Base-by-base conservation (phyloP, 768 basidiomycete genomes). In the Mycena rebaudengoi region DNA sequence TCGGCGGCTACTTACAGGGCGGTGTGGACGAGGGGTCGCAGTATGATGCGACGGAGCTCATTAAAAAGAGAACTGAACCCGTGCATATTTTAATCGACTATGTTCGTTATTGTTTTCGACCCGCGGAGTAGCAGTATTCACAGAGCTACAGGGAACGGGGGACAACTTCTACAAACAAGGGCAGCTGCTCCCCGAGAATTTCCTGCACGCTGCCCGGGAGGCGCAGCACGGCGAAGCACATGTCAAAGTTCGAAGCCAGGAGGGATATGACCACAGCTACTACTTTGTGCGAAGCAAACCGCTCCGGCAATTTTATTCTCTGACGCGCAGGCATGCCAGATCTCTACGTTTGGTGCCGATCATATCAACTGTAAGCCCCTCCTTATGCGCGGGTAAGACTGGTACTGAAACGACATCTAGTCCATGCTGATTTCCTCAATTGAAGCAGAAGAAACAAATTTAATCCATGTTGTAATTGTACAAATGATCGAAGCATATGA, bases 161-260 rank as follows among this genome's bases (percentile, higher is more conserved):
- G 96, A 98, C 76, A 82, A 91, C 51, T 98, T 95, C 74, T 90
- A 91, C 77, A 85, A 92, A 70, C 83, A 94, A 68, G 89, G 90
- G 28, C 96, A 99, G 75, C 86, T 99, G 14, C 85, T 94, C 53
- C 98, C 97, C 0, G 93, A 97, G 70, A 91, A 91, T 73, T 96
- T 99, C 74, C 75, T 91, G 60, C 85, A 87, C 69, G 93, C 91
- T 0, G 91, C 94, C 7, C 84, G 91, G 61, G 85, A 87, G 62
- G 83, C 87, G 7, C 91, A 92, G 5, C 86, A 91, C 69, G 86
- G 88, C 62, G 88, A 91, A 69, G 80, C 85, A 18, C 88, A 92
- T 74, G 92, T 98, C 7, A 80, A 86, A 43, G 91, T 98, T 21
- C 83, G 92, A 66, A 83, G 84, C 62, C 93, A 96, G 44, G 88